Evolutionary conservation across 1,139 yeast genomes (phyloP).

Genomic region (Candida gigantensis): DNA sequence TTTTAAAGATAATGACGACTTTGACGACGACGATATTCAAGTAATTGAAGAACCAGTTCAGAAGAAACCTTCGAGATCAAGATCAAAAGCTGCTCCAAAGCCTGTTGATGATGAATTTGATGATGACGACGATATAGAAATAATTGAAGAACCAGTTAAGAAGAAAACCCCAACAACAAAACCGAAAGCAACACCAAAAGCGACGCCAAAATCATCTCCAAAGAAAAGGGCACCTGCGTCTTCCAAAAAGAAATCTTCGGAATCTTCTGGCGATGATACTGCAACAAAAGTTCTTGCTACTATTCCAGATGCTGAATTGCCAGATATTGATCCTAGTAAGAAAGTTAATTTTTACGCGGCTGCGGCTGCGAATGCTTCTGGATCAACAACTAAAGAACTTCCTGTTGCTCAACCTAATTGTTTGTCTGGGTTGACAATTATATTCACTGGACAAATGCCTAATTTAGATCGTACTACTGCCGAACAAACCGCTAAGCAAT

Average conservation of each 20-base stretch:
- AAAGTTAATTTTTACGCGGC: constrained; percentile 54
- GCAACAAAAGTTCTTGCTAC: constrained; percentile 58
- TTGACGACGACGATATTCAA: constrained; percentile 1
- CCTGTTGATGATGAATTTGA: neutral
- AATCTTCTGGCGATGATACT: constrained; percentile 21
- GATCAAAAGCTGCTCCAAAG: neutral
- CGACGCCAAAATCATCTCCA: constrained; percentile 4
- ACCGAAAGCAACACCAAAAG: constrained; percentile 10
- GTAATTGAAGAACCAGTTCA: neutral
- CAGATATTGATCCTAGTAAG: constrained; percentile 48
- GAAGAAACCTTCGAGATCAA: neutral
- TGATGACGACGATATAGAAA: constrained; percentile 1
- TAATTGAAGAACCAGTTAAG: constrained; percentile 5
- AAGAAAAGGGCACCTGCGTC: constrained; percentile 6
- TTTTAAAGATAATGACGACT: too few species aligned
- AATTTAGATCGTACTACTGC: constrained; percentile 74
- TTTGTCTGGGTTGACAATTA: constrained; percentile 82
- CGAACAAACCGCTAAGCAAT: constrained; percentile 73
- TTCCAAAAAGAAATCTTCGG: constrained; percentile 7
- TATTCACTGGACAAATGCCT: constrained; percentile 90
- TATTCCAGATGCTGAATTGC: constrained; percentile 72
- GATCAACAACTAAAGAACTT: constrained; percentile 38
- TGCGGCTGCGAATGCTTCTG: constrained; percentile 29
- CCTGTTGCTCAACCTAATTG: constrained; percentile 86
- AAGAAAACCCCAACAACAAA: neutral